Conservation (phyloP, 2,329 filamentous ascomycete species). For the Cryphonectria radicalis region DNA sequence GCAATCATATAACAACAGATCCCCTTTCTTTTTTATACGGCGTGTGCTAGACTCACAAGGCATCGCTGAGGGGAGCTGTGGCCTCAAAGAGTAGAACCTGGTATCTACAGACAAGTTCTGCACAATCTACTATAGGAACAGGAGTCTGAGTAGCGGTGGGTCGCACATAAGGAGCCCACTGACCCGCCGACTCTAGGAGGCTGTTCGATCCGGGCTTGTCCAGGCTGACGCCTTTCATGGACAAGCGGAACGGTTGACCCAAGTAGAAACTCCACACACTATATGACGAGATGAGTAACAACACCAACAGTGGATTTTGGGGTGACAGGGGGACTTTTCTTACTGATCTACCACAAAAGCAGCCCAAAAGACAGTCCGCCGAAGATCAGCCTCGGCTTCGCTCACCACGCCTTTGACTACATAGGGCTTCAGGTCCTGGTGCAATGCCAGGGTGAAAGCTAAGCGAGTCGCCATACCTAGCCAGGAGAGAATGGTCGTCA, state of each 20-base stretch:
- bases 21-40: too few species aligned
- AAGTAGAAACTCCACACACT: conserved; percentile 44
- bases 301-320: too few species aligned
- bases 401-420: conserved; percentile 45
- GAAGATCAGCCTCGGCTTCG: conserved; percentile 43
- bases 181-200: too few species aligned
- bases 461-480: conserved; percentile 46
- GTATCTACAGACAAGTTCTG: background rate
- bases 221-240: conserved; percentile 44
- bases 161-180: background rate
- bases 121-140: background rate
- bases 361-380: conserved; percentile 46
- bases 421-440: conserved; percentile 45
- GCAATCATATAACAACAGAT: too few species aligned
- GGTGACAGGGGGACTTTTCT: background rate
- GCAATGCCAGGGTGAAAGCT: conserved; percentile 47
- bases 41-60: background rate
- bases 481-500: background rate
- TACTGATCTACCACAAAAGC: conserved; percentile 44
- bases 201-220: conserved; percentile 36
- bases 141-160: background rate
- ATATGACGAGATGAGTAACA: background rate
- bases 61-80: background rate
- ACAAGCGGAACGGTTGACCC: conserved; percentile 46
- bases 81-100: background rate